Evolutionary conservation across 768 basidiomycete genomes (phyloP), one percentile per base, ranked within the genome.

Genomic region (Leucocoprinus birnbaumii): DNA sequence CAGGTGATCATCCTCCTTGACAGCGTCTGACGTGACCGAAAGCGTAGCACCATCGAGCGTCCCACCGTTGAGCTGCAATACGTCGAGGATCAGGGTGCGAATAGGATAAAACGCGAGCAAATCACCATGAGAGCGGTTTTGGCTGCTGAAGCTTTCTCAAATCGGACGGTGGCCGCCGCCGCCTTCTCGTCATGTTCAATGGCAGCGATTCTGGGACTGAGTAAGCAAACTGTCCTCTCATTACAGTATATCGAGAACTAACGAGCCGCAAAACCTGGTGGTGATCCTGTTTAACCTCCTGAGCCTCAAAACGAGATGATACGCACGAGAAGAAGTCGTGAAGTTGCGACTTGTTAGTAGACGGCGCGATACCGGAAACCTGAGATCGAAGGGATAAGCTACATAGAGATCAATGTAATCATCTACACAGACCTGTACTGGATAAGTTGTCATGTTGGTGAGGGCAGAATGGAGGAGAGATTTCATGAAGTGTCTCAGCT

Each of bases 221-320:
- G 3, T n/a, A 38, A 38, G n/a, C 61, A 8, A 6, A 53, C 0
- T 11, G 55, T 43, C 16, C 18, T 50, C 27, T 48, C 41, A n/a
- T 46, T 38, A n/a, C 19, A 16, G 3, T 13, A 16, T 11, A 5
- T 26, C 7, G 43, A 10, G 42, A 31, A 64, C 81, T 64, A 64
- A 86, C 86, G 83, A 87, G 74, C 94, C 94, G 66, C 94, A 97
- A 73, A 96, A 97, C 2, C 89, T 91, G 58, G 3, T 38, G 7
- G 31, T 37, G 7, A 44, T 60, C 61, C 51, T 53, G 50, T n/a
- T 24, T 44, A 52, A 60, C 27, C 59, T 44, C 37, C 21, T 5
- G 19, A n/a, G 14, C n/a, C 19, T 10, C n/a, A 34, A 56, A 16
- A 57, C 54, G n/a, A 3, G 35, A 47, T 38, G 16, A 53, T 41